These are phyloP conservation scores for Penicillium sp. DNA, from an alignment of 2,329 filamentous ascomycete genomes.

Conservation along the genomic window DNA sequence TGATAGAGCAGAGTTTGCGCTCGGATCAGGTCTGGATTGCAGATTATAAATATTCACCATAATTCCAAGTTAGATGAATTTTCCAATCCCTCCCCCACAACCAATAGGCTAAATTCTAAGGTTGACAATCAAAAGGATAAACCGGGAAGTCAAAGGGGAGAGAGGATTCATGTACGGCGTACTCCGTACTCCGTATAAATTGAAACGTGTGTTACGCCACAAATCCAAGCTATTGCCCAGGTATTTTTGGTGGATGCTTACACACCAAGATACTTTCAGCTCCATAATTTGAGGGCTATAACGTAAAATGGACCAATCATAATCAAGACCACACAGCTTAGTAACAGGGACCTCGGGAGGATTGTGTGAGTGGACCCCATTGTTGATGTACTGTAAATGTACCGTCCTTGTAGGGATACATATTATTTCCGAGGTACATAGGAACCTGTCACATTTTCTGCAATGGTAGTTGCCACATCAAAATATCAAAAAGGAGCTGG, in stretches of 20 bases:
- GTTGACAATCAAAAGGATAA: not conserved
- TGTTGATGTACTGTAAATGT: not conserved
- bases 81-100: not conserved
- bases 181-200: too few species aligned
- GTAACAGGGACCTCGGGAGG: not conserved
- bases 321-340: not conserved
- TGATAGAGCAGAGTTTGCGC: not conserved
- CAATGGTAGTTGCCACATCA: not conserved
- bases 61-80: not conserved
- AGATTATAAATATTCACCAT: too few species aligned
- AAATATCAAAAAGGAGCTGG: not conserved
- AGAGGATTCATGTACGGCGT: too few species aligned
- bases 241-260: not conserved
- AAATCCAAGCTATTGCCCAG: not conserved
- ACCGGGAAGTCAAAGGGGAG: not conserved
- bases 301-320: not conserved
- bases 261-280: not conserved
- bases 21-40: not conserved
- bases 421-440: not conserved
- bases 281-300: not conserved
- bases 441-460: not conserved
- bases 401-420: not conserved
- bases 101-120: not conserved
- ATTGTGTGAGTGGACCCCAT: not conserved
- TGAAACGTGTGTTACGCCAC: not conserved